A percentile compares a stretch with the other conserved stretches of the same genome.
Evolutionary conservation across 495 filamentous ascomycete genomes (phyloP).

Genomic region (Cenococcum geophilum): DNA sequence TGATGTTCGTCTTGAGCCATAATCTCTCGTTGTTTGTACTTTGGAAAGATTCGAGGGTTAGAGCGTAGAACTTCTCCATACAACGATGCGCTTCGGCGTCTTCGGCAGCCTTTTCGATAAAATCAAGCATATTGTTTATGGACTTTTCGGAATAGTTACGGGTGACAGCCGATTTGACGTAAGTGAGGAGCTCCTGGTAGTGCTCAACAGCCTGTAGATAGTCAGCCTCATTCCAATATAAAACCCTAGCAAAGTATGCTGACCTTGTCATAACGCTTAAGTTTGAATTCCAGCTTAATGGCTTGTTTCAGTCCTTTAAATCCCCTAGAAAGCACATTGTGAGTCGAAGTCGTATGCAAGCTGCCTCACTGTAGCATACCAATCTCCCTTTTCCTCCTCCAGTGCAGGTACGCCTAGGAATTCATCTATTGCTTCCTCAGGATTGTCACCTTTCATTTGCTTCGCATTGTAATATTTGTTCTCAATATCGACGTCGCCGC

Average conservation of each 20-base stretch:
- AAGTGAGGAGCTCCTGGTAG: slow-evolving; percentile 90
- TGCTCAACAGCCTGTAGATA: slow-evolving; percentile 79
- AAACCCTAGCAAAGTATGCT: slow-evolving; percentile 11
- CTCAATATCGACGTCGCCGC: slow-evolving; percentile 87
- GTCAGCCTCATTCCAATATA: too few relatives aligned
- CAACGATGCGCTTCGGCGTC: slow-evolving; percentile 70
- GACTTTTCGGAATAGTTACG: slow-evolving; percentile 99
- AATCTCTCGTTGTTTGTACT: slow-evolving; percentile 95
- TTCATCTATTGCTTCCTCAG: slow-evolving; percentile 84
- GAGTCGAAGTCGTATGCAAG: not conserved
- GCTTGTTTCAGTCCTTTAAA: slow-evolving; percentile 98
- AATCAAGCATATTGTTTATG: slow-evolving; percentile 99
- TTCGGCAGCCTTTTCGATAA: slow-evolving; percentile 88
- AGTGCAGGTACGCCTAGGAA: slow-evolving; percentile 79
- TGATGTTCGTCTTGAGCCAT: slow-evolving; percentile 98
- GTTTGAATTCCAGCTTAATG: slow-evolving; percentile 92
- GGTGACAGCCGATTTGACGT: slow-evolving; percentile 93
- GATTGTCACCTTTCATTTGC: slow-evolving; percentile 81
- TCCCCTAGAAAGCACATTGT: slow-evolving; percentile 49
- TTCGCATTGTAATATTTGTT: slow-evolving; percentile 99
- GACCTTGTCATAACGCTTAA: slow-evolving; percentile 78
- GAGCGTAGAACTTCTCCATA: slow-evolving; percentile 94
- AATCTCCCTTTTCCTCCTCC: slow-evolving; percentile 89
- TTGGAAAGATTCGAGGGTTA: slow-evolving; percentile 89
- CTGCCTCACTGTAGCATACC: slow-evolving; percentile 45